Conservation (phyloP, 495 filamentous ascomycete genomes). For the Lasiosphaeris hirsuta region DNA sequence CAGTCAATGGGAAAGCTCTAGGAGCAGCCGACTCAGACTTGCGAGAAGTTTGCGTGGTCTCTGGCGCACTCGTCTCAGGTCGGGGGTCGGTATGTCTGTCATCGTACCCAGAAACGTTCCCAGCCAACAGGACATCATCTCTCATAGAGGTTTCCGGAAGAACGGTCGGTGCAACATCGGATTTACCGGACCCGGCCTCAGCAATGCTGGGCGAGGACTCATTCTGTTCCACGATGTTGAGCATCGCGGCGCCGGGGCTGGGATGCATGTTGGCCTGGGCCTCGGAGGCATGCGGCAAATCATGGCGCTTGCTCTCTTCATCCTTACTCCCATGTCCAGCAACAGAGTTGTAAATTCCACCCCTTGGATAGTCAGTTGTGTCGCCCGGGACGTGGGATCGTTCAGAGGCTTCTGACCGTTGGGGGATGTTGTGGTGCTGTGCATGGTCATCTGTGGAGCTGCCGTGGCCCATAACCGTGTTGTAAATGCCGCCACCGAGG, state of each 20-base stretch:
- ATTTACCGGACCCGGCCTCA: neutral
- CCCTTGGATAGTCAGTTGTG: slow-evolving; percentile 15
- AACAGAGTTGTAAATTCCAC: slow-evolving; percentile 28
- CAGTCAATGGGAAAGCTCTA: neutral
- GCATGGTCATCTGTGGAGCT: slow-evolving; percentile 34
- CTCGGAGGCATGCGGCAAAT: slow-evolving; percentile 8
- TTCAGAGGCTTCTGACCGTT: slow-evolving; percentile 17
- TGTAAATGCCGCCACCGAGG: slow-evolving; percentile 33
- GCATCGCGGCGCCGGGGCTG: too few relatives aligned
- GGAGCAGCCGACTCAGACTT: neutral
- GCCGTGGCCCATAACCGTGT: slow-evolving; percentile 41
- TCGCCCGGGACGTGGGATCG: slow-evolving; percentile 22
- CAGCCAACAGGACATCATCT: slow-evolving; percentile 8
- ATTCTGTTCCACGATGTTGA: too few relatives aligned
- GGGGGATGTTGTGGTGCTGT: slow-evolving; percentile 27
- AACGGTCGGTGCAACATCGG: neutral
- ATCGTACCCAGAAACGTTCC: too few relatives aligned
- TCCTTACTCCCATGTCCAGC: slow-evolving; percentile 26
- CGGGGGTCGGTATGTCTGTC: too few relatives aligned
- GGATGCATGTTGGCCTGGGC: slow-evolving; percentile 6
- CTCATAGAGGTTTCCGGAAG: slow-evolving; percentile 10
- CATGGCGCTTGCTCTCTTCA: slow-evolving; percentile 21
- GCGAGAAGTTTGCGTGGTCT: neutral
- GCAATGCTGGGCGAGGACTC: too few relatives aligned
- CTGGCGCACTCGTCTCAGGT: too few relatives aligned